Percentiles rank a stretch among this genome's conserved stretches.
These are phyloP conservation scores for Stemphylium beticola DNA, from an alignment of 2,329 filamentous ascomycete genomes.

Conservation along the genomic window DNA sequence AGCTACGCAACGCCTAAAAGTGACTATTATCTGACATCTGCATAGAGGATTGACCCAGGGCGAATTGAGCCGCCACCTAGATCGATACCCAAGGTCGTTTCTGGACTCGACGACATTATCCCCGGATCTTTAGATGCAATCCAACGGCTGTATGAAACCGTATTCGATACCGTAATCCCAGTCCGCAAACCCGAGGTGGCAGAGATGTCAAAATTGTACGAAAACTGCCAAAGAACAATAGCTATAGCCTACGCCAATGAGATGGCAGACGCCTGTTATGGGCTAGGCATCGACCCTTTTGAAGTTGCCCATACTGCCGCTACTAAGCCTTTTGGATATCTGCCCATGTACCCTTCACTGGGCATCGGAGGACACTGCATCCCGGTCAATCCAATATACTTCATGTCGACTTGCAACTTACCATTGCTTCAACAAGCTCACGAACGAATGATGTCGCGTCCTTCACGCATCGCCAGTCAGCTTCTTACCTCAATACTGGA, in stretches of 20 bases:
- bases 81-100: conserved; percentile 61
- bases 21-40: neutral
- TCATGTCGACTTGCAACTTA: conserved; percentile 57
- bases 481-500: conserved; percentile 3
- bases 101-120: conserved; percentile 51
- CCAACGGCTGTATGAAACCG: conserved; percentile 53
- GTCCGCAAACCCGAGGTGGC: conserved; percentile 62
- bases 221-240: conserved; percentile 64
- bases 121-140: conserved; percentile 53
- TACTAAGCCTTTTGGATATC: conserved; percentile 54
- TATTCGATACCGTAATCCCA: conserved; percentile 57
- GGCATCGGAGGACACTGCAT: conserved; percentile 65
- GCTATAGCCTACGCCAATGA: conserved; percentile 63
- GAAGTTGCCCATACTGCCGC: conserved; percentile 59
- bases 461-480: conserved; percentile 39
- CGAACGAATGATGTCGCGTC: conserved; percentile 55
- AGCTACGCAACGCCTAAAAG: neutral
- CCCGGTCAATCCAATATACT: conserved; percentile 62
- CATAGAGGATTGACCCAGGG: conserved; percentile 59
- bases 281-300: conserved; percentile 56
- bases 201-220: conserved; percentile 65
- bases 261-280: conserved; percentile 60
- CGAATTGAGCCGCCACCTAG: conserved; percentile 46
- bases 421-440: conserved; percentile 54
- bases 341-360: conserved; percentile 55